Conservation (phyloP, 768 basidiomycete genomes). For the Naganishia antarctica region DNA sequence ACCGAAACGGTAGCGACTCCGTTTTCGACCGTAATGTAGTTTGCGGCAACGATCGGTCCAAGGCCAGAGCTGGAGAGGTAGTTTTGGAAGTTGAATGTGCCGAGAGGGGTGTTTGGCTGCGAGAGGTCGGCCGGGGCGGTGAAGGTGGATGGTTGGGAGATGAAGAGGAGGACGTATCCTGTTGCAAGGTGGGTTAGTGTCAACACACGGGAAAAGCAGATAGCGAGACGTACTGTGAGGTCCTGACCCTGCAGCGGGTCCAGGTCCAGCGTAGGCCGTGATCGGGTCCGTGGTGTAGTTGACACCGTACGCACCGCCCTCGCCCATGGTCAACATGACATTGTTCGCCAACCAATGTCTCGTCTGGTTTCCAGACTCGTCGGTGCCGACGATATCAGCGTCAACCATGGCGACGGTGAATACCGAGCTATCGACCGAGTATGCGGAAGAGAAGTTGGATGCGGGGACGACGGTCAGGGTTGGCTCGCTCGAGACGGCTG, state of each 20-base stretch:
- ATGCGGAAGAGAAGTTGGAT: conserved; percentile 55
- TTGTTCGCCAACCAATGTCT: conserved; percentile 77
- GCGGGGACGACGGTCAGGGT: conserved; percentile 56
- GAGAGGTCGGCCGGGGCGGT: conserved; percentile 59
- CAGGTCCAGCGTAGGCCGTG: conserved; percentile 68
- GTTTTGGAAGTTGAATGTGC: conserved; percentile 57
- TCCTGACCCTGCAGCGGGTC: conserved; percentile 64
- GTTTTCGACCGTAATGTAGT: conserved; percentile 69
- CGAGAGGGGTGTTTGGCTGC: conserved; percentile 55
- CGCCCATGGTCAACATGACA: conserved; percentile 45
- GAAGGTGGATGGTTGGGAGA: conserved; percentile 63
- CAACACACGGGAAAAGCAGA: not conserved
- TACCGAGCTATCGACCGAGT: conserved; percentile 28
- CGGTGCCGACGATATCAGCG: conserved; percentile 62
- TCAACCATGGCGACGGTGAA: conserved; percentile 74
- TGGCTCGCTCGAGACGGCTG: conserved; percentile 50
- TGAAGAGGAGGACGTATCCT: conserved; percentile 64
- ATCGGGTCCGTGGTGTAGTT: conserved; percentile 40
- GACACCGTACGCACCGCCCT: conserved; percentile 13
- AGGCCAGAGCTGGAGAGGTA: conserved; percentile 60
- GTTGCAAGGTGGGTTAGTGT: conserved; percentile 40
- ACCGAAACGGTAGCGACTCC: conserved; percentile 59
- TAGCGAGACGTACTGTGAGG: conserved; percentile 53
- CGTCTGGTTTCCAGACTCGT: conserved; percentile 53
- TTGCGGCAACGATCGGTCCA: conserved; percentile 63